Base-by-base conservation (phyloP, 805 yeast species). In the Ogataea sp. region DNA sequence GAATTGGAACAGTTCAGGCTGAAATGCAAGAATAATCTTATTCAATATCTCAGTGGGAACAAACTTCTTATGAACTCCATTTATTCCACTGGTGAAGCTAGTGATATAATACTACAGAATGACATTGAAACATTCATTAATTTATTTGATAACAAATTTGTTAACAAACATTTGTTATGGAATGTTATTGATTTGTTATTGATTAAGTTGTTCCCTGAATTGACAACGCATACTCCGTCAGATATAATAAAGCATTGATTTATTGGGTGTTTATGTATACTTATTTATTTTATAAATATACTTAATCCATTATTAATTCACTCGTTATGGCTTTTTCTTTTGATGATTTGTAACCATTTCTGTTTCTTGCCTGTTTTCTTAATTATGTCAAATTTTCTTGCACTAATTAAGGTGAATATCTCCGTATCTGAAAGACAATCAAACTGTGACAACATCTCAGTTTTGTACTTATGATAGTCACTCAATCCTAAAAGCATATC, bases 141-240 rank as follows among this genome's bases (percentile, higher is more conserved):
- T 20, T 43, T 58, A 8, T 63, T 68, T 34, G 52, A 56, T 14
- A 56, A 65, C 35, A 61, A 61, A 37, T 45, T 58, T 9, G 56
- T 71, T 34, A 74, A 73, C 50, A 67, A 69, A 45, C 58, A 67
- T 16, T 48, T 75, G 38, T 41, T 69, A 6, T 64, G 66, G 52
- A 61, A 58, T 32, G 18, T 73, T 0, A 16, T 71, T 28, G 79
- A 74, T 46, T 55, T 68, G 31, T 14, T 68, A 0, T 47, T 73
- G 7, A 51, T 64, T 11, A 58, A 62, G 39, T 23, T 67, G 17
- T 56, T 66, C 36, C 72, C 73, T 1, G 73, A 69, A 31, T 23
- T 53, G 10, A 6, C 26, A 20, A 31, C 14, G 15, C 32, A 33
- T 38, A 43, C 44, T 14, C 53, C 46, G 9, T 31, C 43, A 10